Evolutionary conservation across 2,329 filamentous ascomycete genomes (phyloP).

Genomic region (Claviceps pazoutovae): DNA sequence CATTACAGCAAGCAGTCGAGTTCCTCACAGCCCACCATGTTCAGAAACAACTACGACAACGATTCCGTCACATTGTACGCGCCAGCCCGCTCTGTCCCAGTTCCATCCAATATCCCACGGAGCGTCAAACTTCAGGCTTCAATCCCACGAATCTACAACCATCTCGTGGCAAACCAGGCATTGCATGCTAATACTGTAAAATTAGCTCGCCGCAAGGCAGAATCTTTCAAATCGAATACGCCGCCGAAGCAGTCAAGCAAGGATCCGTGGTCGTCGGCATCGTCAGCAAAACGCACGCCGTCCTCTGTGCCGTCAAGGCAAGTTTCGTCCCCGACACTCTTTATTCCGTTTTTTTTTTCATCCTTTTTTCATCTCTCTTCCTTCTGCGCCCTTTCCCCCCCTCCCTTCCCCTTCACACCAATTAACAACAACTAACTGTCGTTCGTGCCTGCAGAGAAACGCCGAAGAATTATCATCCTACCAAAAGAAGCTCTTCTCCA

Average conservation of each 20-base stretch:
- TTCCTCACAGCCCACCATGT: slow-evolving; percentile 50
- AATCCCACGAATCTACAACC: neutral
- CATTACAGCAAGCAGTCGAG: slow-evolving; percentile 3
- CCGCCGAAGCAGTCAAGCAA: slow-evolving; percentile 96
- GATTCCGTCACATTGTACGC: slow-evolving; percentile 97
- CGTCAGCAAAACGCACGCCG: slow-evolving; percentile 94
- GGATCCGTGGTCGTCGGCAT: slow-evolving; percentile 95
- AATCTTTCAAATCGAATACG: slow-evolving; percentile 99
- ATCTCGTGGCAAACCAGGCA: neutral
- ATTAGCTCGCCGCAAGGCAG: slow-evolving; percentile 93
- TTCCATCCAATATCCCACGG: neutral
- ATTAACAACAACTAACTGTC: neutral
- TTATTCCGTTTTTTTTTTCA: neutral
- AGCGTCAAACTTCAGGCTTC: neutral
- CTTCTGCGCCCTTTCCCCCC: neutral
- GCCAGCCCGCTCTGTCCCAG: slow-evolving; percentile 6
- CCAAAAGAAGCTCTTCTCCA: slow-evolving; percentile 96
- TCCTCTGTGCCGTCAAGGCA: slow-evolving; percentile 94
- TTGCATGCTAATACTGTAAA: slow-evolving; percentile 14
- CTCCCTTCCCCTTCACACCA: neutral
- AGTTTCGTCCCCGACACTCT: slow-evolving; percentile 5
- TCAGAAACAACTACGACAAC: slow-evolving; percentile 99
- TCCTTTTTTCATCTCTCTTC: neutral
- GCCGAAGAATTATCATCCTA: slow-evolving; percentile 98
- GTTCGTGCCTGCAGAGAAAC: slow-evolving; percentile 55